phyloP scores from a whole-genome alignment of 345 rosid genomes.

The Salix viminalis region DNA sequence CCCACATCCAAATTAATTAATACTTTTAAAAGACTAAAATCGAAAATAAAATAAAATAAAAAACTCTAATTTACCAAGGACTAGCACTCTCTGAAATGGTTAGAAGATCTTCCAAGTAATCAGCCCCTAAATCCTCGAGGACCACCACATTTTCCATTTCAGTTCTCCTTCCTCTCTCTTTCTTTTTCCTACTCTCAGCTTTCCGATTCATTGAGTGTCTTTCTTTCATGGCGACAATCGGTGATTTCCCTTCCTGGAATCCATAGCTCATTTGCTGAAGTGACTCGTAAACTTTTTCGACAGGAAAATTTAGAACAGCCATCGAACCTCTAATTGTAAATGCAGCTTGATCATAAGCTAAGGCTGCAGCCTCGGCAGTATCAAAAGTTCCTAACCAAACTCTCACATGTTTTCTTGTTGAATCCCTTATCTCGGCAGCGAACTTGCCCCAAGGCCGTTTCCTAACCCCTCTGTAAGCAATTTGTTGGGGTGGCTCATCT shows the following conservation, averaged over 20 bases:
- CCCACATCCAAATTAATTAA: neutral
- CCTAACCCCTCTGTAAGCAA: slow-evolving; percentile 53
- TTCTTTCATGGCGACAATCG: slow-evolving; percentile 51
- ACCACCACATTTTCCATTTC: slow-evolving; percentile 38
- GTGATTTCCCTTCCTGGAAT: slow-evolving; percentile 39
- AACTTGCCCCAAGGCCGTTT: slow-evolving; percentile 64
- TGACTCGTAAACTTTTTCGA: slow-evolving; percentile 38
- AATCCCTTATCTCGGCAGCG: slow-evolving; percentile 68
- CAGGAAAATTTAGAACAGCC: slow-evolving; percentile 52
- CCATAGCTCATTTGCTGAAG: slow-evolving; percentile 38
- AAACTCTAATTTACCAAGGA: neutral
- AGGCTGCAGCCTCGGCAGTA: slow-evolving; percentile 60
- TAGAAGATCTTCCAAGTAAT: slow-evolving; percentile 57
- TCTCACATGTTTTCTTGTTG: slow-evolving; percentile 55
- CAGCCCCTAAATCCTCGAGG: slow-evolving; percentile 58
- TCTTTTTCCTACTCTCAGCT: slow-evolving; percentile 37
- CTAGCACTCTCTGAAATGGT: slow-evolving; percentile 25
- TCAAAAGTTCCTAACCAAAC: slow-evolving; percentile 71
- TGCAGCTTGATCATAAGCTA: slow-evolving; percentile 73
- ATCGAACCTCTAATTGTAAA: slow-evolving; percentile 50
- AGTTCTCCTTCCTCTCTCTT: slow-evolving; percentile 21
- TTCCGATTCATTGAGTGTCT: slow-evolving; percentile 43
- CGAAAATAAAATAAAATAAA: neutral
- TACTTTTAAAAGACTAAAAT: neutral
- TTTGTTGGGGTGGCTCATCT: slow-evolving; percentile 10